phyloP scores from a whole-genome alignment of 805 yeast species.

The Scheffersomyces lignosus region DNA sequence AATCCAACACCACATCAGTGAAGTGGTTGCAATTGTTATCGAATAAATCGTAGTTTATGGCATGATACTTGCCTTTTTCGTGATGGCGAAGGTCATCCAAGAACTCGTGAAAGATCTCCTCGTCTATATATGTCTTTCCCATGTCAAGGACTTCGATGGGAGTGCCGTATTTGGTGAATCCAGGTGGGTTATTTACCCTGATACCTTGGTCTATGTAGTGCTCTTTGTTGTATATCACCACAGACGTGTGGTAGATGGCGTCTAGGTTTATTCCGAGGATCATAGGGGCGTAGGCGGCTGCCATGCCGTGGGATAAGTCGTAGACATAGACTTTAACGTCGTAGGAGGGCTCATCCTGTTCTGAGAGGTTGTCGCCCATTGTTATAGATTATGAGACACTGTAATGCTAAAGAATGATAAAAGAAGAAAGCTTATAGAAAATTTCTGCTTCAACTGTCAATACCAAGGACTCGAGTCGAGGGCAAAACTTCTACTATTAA shows the following conservation, averaged over 20 bases:
- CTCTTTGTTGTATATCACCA: conserved; percentile 55
- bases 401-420: too few relatives aligned
- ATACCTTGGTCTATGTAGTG: conserved; percentile 63
- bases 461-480: too few relatives aligned
- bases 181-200: conserved; percentile 40
- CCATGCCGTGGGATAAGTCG: conserved; percentile 64
- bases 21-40: conserved; percentile 71
- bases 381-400: too few relatives aligned
- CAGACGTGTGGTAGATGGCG: conserved; percentile 68
- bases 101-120: conserved; percentile 55
- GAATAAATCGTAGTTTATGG: conserved; percentile 54
- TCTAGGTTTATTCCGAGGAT: conserved; percentile 55
- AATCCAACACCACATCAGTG: conserved; percentile 56
- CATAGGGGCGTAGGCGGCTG: conserved; percentile 48
- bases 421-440: too few relatives aligned
- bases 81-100: conserved; percentile 46
- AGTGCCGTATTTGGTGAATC: conserved; percentile 56
- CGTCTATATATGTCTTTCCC: conserved; percentile 53
- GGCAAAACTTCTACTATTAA: too few relatives aligned
- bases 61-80: conserved; percentile 42
- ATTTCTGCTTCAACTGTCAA: too few relatives aligned
- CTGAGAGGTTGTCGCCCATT: too few relatives aligned
- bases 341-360: conserved; percentile 23
- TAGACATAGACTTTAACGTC: conserved; percentile 59
- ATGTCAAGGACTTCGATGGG: conserved; percentile 54